Evolutionary conservation across 805 yeast species (phyloP), one percentile per base, ranked within the genome.

Genomic region (Yarrowia phangngaensis): DNA sequence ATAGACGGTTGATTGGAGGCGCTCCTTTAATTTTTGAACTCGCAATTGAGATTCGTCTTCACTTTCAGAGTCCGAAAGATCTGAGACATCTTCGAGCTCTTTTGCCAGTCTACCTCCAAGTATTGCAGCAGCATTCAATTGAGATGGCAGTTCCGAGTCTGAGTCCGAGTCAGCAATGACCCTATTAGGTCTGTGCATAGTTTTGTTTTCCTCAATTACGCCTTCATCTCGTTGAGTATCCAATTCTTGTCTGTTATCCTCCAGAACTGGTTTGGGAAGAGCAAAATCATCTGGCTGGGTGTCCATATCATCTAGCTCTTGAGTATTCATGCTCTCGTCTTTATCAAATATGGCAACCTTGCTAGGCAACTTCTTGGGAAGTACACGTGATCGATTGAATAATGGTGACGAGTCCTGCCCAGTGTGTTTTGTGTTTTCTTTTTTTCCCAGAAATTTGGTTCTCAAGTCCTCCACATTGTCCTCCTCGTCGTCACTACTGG

Each of bases 131-230:
- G 38, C 11, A 1, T 9, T 4, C 5, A 32, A 6, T 4, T 14
- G 4, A 1, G 38, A 33, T 3, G 26, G n/a, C 24, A 35, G 14
- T 2, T 38, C 32, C n/a, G 26, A 27, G n/a, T 38, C 45, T 6
- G 45, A 38, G 24, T 38, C 45, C 17, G 45, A 38, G 19, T 38
- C 45, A 5, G 32, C 45, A 27, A 38, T 38, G 11, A 38, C 32
- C 6, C 45, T 23, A 16, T 35, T 35, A 15, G 9, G 43, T 35
- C 43, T 20, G 23, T 6, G 36, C 12, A 15, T 15, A 27, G 15
- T 9, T 8, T 27, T n/a, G 8, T 27, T 15, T 9, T 27, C 13
- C 12, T 4, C 15, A 27, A 12, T 15, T 27, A n/a, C 30, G 3
- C 12, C 29, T 4, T 35, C 41, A 24, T 35, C 45, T 3, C 15